A percentile compares a stretch with the other conserved stretches of the same genome.
Evolutionary conservation across 345 rosid genomes (phyloP).

Genomic region (Barbarea vulgaris): DNA sequence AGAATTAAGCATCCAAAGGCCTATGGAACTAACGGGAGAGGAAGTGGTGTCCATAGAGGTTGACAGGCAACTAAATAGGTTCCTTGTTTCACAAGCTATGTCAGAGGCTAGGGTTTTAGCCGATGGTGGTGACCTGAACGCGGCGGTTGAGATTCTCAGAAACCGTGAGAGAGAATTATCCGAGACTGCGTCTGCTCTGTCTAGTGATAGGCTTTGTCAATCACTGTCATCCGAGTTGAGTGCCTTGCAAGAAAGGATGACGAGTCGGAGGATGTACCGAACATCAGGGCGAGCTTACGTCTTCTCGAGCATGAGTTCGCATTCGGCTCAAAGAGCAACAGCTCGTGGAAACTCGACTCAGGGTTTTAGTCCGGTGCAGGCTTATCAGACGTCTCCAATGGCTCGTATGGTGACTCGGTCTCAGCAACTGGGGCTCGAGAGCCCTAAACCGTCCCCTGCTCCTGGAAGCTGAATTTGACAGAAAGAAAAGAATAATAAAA

Average conservation of each 20-base stretch:
- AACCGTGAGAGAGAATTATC: slow-evolving; percentile 30
- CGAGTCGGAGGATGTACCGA: slow-evolving; percentile 27
- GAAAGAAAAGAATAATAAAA: neutral
- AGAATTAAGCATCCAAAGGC: slow-evolving; percentile 62
- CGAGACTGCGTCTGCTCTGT: slow-evolving; percentile 29
- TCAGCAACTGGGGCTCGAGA: slow-evolving; percentile 15
- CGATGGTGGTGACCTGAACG: slow-evolving; percentile 61
- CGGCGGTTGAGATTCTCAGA: slow-evolving; percentile 52
- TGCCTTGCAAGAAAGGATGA: slow-evolving; percentile 43
- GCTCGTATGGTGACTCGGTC: slow-evolving; percentile 40
- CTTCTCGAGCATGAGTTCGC: slow-evolving; percentile 40
- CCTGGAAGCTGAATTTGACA: slow-evolving; percentile 11
- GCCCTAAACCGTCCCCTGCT: slow-evolving; percentile 9
- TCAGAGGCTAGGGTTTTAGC: slow-evolving; percentile 75
- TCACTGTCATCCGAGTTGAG: slow-evolving; percentile 31
- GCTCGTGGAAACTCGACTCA: slow-evolving; percentile 15
- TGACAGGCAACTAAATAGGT: slow-evolving; percentile 81
- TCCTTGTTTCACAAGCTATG: slow-evolving; percentile 80
- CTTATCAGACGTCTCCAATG: slow-evolving; percentile 38
- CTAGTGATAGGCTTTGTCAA: slow-evolving; percentile 29
- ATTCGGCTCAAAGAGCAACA: slow-evolving; percentile 42
- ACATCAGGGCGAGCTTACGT: slow-evolving; percentile 40
- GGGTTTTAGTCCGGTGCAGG: slow-evolving; percentile 5
- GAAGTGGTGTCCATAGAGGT: slow-evolving; percentile 71
- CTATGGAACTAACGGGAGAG: slow-evolving; percentile 47